phyloP scores from a whole-genome alignment of 2,329 filamentous ascomycete genomes.

The Meredithiella fracta region DNA sequence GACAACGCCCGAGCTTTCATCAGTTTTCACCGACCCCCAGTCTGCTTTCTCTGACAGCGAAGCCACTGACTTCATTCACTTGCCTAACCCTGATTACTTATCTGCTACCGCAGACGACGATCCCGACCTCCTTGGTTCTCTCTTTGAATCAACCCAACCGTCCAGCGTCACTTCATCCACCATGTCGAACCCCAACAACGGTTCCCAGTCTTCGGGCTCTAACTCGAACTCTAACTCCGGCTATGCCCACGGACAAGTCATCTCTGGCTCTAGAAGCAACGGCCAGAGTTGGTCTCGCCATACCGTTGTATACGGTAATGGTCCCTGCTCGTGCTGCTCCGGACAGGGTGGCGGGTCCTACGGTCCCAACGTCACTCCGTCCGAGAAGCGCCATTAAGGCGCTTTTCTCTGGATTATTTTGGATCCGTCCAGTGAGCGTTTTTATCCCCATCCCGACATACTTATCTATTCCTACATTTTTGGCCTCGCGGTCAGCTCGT shows the following conservation, averaged over 20 bases:
- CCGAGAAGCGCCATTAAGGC: conserved; percentile 29
- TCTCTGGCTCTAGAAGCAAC: conserved; percentile 30
- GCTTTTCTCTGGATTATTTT: no score
- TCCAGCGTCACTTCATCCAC: conserved; percentile 16
- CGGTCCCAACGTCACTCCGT: conserved; percentile 35
- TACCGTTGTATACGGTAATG: conserved; percentile 42
- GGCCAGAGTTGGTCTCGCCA: conserved; percentile 39
- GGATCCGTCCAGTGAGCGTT: no score
- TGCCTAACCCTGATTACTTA: conserved; percentile 34
- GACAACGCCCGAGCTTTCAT: conserved; percentile 31
- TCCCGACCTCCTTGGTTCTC: not conserved
- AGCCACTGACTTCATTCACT: conserved; percentile 27
- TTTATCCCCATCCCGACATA: no score
- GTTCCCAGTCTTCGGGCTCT: not conserved
- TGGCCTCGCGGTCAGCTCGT: not conserved
- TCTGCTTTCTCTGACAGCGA: conserved; percentile 21
- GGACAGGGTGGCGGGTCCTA: conserved; percentile 34
- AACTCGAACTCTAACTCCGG: conserved; percentile 22
- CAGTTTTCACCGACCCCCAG: conserved; percentile 24
- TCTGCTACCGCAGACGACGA: conserved; percentile 19
- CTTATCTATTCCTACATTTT: not conserved
- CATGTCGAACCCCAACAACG: conserved; percentile 9
- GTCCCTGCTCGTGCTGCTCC: conserved; percentile 39
- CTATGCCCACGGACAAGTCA: conserved; percentile 30
- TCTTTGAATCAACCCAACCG: conserved; percentile 14